These are phyloP conservation scores for Candida andamanensis DNA, from an alignment of 805 yeast genomes.

Conservation along the genomic window DNA sequence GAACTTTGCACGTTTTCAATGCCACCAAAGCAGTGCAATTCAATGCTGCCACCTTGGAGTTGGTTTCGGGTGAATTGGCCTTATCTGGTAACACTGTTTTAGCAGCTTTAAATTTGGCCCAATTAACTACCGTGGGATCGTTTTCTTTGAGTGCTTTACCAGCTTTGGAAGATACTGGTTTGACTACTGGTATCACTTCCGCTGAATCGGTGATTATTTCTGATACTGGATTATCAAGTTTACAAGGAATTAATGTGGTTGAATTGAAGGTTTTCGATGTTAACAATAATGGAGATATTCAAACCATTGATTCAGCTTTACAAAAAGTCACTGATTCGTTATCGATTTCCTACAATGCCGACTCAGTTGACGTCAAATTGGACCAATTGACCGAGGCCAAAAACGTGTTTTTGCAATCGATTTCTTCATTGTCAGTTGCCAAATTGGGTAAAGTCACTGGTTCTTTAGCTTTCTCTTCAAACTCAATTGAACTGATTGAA, in stretches of 20 bases:
- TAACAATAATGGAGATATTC: conserved; percentile 85
- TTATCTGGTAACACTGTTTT: conserved; percentile 64
- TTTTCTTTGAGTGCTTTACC: conserved; percentile 82
- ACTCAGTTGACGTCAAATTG: conserved; percentile 62
- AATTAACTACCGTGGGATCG: conserved; percentile 75
- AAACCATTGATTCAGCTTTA: conserved; percentile 65
- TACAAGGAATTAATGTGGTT: conserved; percentile 58
- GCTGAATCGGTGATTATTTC: conserved; percentile 68
- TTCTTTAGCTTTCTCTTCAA: conserved; percentile 75
- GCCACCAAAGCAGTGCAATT: conserved; percentile 59
- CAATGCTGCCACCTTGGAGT: conserved; percentile 73
- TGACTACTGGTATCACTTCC: conserved; percentile 62
- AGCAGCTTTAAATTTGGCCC: conserved; percentile 65
- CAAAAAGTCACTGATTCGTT: conserved; percentile 68
- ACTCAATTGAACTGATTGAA: conserved; percentile 54
- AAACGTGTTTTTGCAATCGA: conserved; percentile 80
- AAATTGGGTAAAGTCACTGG: conserved; percentile 70
- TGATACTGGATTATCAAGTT: conserved; percentile 65
- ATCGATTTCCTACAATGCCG: conserved; percentile 82
- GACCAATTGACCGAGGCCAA: conserved; percentile 77
- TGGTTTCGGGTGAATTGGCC: conserved; percentile 66
- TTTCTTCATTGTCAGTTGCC: conserved; percentile 65
- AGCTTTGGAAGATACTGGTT: conserved; percentile 66
- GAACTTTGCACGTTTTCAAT: conserved; percentile 63
- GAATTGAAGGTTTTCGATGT: conserved; percentile 56